Conservation (phyloP, 2,329 filamentous ascomycete genomes). For the Xylariaceae sp. region DNA sequence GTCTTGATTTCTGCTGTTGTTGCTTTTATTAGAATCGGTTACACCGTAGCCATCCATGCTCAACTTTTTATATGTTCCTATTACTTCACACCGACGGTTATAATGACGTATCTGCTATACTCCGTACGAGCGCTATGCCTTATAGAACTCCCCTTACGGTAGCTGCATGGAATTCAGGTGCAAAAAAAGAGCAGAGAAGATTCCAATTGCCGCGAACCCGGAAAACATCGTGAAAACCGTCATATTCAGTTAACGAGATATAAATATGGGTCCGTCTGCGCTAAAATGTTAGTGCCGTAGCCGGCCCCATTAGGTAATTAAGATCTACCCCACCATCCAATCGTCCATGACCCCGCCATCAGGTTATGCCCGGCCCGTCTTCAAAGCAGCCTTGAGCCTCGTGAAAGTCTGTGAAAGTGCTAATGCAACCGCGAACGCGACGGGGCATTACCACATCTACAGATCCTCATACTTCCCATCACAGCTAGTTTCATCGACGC, state of each 20-base stretch:
- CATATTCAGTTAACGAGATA: not conserved
- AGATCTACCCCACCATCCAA: slow-evolving; percentile 17
- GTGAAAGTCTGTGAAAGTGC: slow-evolving; percentile 4
- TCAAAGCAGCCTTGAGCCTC: slow-evolving; percentile 8
- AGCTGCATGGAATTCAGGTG: not conserved
- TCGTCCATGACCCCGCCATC: slow-evolving; percentile 21
- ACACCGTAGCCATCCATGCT: not conserved
- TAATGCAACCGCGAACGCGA: slow-evolving; percentile 7
- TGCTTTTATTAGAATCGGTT: not conserved
- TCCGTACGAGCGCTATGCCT: not conserved
- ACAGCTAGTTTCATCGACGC: slow-evolving; percentile 3
- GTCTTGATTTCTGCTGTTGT: not conserved
- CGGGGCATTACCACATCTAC: not conserved
- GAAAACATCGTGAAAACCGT: not conserved
- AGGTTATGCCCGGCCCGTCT: slow-evolving; percentile 3
- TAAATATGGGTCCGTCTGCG: not conserved
- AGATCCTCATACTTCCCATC: not conserved
- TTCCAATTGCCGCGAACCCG: not conserved
- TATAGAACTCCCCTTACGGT: not conserved
- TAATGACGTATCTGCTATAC: not conserved
- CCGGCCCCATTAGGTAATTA: not conserved
- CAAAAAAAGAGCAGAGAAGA: not conserved
- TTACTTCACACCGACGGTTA: not conserved
- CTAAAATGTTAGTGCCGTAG: not conserved
- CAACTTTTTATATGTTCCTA: not conserved